Conservation (phyloP, 441 rosid species). For the Mallotus japonicus region DNA sequence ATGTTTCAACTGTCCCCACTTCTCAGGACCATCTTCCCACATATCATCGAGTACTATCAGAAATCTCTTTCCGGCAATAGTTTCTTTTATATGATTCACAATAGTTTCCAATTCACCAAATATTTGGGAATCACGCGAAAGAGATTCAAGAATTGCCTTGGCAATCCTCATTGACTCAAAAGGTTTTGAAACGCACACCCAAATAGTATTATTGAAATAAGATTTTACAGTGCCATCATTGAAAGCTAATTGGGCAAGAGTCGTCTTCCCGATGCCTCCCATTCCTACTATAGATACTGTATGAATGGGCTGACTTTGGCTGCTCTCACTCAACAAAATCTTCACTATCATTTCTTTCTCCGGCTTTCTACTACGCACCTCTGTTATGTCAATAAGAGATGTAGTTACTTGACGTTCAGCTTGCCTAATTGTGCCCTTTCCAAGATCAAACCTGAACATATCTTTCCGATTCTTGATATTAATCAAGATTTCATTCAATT, state of each 20-base stretch:
- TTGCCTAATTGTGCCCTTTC: not conserved
- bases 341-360: not conserved
- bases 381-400: slow-evolving; percentile 1
- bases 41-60: slow-evolving; percentile 27
- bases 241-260: slow-evolving; percentile 15
- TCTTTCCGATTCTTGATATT: not conserved
- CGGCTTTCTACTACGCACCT: slow-evolving; percentile 1
- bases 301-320: not conserved
- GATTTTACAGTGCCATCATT: not conserved
- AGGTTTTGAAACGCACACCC: slow-evolving; percentile 11
- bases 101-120: not conserved
- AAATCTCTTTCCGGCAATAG: not conserved
- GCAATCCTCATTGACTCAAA: slow-evolving; percentile 5
- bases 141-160: slow-evolving; percentile 12
- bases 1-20: slow-evolving; percentile 7
- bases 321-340: not conserved
- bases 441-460: not conserved
- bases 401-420: not conserved
- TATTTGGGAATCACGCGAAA: rapidly evolving
- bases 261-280: slow-evolving; percentile 22
- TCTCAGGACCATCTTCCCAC: slow-evolving; percentile 15
- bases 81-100: rapidly evolving
- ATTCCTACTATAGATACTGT: slow-evolving; percentile 15
- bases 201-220: not conserved
- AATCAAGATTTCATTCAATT: slow-evolving; percentile 12